Evolutionary conservation across 78 protist genomes (phyloP).

Genomic region (Planoprotostelium fungivorum): DNA sequence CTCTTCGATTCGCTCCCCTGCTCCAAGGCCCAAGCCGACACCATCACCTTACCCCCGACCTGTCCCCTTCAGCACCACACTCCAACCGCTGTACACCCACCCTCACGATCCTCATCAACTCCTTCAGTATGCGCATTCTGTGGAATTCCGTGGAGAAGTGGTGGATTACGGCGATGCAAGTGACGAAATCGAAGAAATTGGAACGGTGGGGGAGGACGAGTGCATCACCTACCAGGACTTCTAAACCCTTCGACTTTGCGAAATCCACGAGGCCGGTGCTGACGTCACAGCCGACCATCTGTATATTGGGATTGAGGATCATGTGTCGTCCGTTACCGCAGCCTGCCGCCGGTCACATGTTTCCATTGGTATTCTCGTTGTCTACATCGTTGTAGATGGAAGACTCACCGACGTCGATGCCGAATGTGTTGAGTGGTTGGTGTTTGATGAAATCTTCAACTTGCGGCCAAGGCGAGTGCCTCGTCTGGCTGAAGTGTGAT

Average conservation of each 20-base stretch:
- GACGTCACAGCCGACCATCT: not conserved
- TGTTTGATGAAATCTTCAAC: not conserved
- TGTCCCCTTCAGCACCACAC: not conserved
- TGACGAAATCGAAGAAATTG: not conserved
- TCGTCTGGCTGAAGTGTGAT: not conserved
- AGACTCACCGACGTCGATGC: not conserved
- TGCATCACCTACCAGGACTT: not conserved
- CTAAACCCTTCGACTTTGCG: not conserved
- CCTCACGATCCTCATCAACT: not conserved
- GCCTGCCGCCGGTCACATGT: not conserved
- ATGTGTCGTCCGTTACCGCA: not conserved
- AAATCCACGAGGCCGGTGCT: not conserved
- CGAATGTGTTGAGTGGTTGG: not conserved
- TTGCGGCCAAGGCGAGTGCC: not conserved
- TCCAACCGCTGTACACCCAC: too few species aligned
- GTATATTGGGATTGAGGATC: not conserved
- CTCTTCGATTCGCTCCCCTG: not conserved
- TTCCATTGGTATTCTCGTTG: not conserved
- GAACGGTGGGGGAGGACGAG: not conserved
- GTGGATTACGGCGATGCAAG: not conserved
- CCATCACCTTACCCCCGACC: not conserved
- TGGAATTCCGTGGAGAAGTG: not conserved
- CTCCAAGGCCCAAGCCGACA: not conserved
- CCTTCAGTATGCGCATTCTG: not conserved
- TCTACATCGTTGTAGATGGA: not conserved